Percentiles rank a stretch among this genome's conserved stretches.
Conservation (phyloP, 2,329 filamentous ascomycete species). For the Calcarisporium arbuscula region DNA sequence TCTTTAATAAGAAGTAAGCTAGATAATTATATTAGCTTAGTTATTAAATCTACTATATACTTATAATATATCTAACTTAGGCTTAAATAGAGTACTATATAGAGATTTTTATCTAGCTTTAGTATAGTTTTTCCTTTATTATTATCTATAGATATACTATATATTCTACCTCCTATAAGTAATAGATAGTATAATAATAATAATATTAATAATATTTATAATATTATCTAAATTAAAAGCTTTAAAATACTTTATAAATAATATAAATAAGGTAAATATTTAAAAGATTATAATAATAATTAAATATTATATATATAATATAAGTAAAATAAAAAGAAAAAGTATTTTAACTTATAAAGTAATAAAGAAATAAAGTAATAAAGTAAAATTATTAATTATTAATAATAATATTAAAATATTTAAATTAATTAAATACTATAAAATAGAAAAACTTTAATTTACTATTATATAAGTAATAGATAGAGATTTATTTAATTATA, state of each 20-base stretch:
- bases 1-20: too few species aligned
- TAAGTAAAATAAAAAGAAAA: not conserved
- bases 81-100: too few species aligned
- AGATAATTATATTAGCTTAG: too few species aligned
- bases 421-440: not conserved
- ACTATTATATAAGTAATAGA: constrained; percentile 1
- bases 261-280: not conserved
- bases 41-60: too few species aligned
- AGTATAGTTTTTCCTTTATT: too few species aligned
- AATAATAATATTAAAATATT: not conserved
- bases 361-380: not conserved
- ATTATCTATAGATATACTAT: too few species aligned
- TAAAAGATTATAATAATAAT: not conserved
- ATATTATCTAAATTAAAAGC: not conserved
- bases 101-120: too few species aligned
- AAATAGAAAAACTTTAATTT: not conserved
- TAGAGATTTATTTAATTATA: not conserved
- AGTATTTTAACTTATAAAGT: not conserved
- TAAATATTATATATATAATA: not conserved
- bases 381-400: not conserved
- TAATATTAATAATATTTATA: not conserved
- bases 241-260: not conserved
- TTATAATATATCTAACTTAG: too few species aligned
- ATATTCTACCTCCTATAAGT: too few species aligned
- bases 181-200: too few species aligned